These are phyloP conservation scores for Scutellaria barbata DNA, from an alignment of 257 asterid genomes.

Conservation along the genomic window DNA sequence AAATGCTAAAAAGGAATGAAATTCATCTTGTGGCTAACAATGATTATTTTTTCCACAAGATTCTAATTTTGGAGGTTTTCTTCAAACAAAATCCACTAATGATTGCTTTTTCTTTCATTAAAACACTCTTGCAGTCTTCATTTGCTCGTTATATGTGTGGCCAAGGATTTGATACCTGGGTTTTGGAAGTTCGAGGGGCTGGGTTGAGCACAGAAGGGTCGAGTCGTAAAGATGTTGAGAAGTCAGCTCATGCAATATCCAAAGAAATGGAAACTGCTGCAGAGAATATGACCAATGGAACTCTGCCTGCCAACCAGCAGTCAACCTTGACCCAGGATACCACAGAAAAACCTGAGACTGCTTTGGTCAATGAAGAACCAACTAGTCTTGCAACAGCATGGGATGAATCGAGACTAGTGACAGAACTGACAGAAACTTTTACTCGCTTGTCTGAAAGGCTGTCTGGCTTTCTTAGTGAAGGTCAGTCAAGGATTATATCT, in stretches of 20 bases:
- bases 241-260: slow-evolving; percentile 60
- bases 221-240: slow-evolving; percentile 63
- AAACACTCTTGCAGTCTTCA: slow-evolving; percentile 70
- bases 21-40: too few species aligned
- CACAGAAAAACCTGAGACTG: slow-evolving; percentile 49
- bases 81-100: neutral
- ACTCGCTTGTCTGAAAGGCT: slow-evolving; percentile 79
- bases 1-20: neutral
- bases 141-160: slow-evolving; percentile 98
- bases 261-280: slow-evolving; percentile 66
- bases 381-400: slow-evolving; percentile 51
- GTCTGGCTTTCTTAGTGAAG: slow-evolving; percentile 89
- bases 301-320: slow-evolving; percentile 48
- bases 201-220: slow-evolving; percentile 76
- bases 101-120: slow-evolving; percentile 27
- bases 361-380: slow-evolving; percentile 49
- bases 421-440: slow-evolving; percentile 73
- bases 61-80: too few species aligned
- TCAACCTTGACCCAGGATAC: slow-evolving; percentile 38
- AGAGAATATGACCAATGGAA: slow-evolving; percentile 52
- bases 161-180: slow-evolving; percentile 99
- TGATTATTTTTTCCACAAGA: too few species aligned
- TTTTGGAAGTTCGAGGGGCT: slow-evolving; percentile 96
- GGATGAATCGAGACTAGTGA: slow-evolving; percentile 83
- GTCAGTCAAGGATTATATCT: slow-evolving; percentile 77